Base-by-base conservation (phyloP, 768 basidiomycete genomes). In the Sporobolomyces phaffii region DNA sequence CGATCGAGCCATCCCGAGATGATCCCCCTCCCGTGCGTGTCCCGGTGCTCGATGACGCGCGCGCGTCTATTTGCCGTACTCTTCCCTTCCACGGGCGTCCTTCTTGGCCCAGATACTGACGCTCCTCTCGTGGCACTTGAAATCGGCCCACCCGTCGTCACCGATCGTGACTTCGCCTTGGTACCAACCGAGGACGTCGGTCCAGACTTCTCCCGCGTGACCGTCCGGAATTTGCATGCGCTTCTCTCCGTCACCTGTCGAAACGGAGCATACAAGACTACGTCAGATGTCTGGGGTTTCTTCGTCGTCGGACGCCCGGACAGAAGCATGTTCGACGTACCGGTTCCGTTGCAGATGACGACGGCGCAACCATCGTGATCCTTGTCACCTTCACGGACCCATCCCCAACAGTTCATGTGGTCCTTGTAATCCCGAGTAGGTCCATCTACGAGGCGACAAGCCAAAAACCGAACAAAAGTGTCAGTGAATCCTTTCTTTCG, bases 181-280 rank as follows among this genome's bases (percentile, higher is more conserved):
- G 50, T 76, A 74, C 81, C 81, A 82, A 7, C 81, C 81, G 15
- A 82, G 74, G 22, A 78, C 73, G 68, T 82, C 81, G 6, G 79
- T 79, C 80, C 80, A 82, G 29, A 75, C 76, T 73, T 82, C 80
- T 3, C 81, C 81, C 7, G 78, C 78, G 65, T 80, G 80, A 15
- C 43, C 51, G 22, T 62, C 51, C 17, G 65, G 64, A 22, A 71
- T 47, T 63, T 80, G 79, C 75, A 78, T 77, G 47, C 77, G 71
- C 75, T 80, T 80, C 24, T 68, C 53, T 15, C 79, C 78, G n/a
- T 78, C 69, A 24, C n/a, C 66, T 45, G n/a, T 8, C 18, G 10
- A 20, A 5, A n/a, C 7, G 43, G 41, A 20, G 14, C 8, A 22
- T 14, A n/a, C n/a, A n/a, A n/a, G n/a, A n/a, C n/a, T n/a, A n/a